These are phyloP conservation scores for Yarrowia galli DNA, from an alignment of 1,139 yeast genomes.

Conservation along the genomic window DNA sequence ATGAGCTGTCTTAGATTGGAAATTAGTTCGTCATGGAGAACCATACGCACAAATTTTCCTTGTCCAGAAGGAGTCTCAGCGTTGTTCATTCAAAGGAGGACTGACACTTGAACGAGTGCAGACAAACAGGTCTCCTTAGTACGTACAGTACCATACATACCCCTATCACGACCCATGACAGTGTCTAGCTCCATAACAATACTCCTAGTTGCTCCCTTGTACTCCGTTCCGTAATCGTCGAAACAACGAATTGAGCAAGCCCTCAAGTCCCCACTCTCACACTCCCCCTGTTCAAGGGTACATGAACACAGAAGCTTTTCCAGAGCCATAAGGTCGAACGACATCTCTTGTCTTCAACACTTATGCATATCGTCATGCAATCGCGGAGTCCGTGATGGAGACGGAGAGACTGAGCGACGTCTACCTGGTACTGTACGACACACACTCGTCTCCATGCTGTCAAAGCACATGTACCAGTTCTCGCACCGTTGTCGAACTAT, in stretches of 20 bases:
- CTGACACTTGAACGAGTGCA: too few species aligned
- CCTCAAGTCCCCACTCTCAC: not conserved
- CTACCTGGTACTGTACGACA: too few species aligned
- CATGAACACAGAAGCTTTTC: not conserved
- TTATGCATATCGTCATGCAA: not conserved
- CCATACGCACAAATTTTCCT: not conserved
- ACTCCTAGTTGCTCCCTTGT: too few species aligned
- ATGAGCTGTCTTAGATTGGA: constrained; percentile 11
- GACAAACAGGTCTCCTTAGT: too few species aligned
- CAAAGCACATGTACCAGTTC: too few species aligned
- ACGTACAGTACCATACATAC: too few species aligned
- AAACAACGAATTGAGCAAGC: not conserved
- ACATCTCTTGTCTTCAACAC: too few species aligned
- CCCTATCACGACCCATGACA: not conserved
- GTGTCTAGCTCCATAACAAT: not conserved
- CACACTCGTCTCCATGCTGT: not conserved
- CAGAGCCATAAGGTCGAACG: not conserved
- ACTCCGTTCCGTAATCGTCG: not conserved
- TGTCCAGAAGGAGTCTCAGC: too few species aligned
- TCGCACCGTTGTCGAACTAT: too few species aligned
- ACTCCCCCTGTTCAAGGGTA: not conserved
- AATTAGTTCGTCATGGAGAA: not conserved
- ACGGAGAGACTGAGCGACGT: too few species aligned
- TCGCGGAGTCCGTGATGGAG: not conserved
- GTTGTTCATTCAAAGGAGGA: too few species aligned